These are phyloP conservation scores for Proliferodiscus dingleyae DNA, from an alignment of 2,329 filamentous ascomycete species.

Conservation along the genomic window DNA sequence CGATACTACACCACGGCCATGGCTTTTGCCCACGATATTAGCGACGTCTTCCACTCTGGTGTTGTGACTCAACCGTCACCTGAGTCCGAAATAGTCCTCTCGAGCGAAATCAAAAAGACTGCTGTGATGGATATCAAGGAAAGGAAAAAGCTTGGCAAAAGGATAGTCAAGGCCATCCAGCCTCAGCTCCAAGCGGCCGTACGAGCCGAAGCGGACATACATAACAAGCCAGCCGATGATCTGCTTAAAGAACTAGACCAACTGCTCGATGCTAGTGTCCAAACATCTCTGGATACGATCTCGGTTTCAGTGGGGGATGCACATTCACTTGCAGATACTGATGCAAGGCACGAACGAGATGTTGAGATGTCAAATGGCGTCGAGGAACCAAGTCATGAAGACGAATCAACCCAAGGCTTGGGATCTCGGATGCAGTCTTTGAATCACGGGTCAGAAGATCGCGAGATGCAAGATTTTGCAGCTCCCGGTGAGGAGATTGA, in stretches of 20 bases:
- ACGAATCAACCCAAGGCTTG: constrained; percentile 7
- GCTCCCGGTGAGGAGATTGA: constrained; percentile 21
- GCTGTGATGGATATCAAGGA: constrained; percentile 65
- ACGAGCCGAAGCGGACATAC: constrained; percentile 76
- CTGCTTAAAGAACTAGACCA: constrained; percentile 69
- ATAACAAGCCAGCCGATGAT: constrained; percentile 62
- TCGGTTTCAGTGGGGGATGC: constrained; percentile 35
- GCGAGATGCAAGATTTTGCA: constrained; percentile 33
- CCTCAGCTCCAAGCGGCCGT: constrained; percentile 71
- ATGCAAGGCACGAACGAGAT: constrained; percentile 35
- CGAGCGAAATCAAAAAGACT: constrained; percentile 30
- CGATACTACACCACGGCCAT: constrained; percentile 55
- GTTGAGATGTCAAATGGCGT: constrained; percentile 18
- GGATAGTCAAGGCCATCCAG: constrained; percentile 80
- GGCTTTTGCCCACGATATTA: constrained; percentile 53
- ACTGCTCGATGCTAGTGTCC: constrained; percentile 65
- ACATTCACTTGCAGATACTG: constrained; percentile 36
- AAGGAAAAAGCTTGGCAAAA: constrained; percentile 78
- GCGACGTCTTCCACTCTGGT: constrained; percentile 47
- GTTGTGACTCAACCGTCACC: constrained; percentile 34
- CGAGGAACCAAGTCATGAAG: constrained; percentile 7
- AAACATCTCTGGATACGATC: constrained; percentile 38
- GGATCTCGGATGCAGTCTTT: background rate
- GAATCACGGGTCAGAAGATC: constrained; percentile 32
- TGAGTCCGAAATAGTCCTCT: constrained; percentile 17